Evolutionary conservation across 2,329 filamentous ascomycete genomes (phyloP).

Genomic region (Penicillium sp.): DNA sequence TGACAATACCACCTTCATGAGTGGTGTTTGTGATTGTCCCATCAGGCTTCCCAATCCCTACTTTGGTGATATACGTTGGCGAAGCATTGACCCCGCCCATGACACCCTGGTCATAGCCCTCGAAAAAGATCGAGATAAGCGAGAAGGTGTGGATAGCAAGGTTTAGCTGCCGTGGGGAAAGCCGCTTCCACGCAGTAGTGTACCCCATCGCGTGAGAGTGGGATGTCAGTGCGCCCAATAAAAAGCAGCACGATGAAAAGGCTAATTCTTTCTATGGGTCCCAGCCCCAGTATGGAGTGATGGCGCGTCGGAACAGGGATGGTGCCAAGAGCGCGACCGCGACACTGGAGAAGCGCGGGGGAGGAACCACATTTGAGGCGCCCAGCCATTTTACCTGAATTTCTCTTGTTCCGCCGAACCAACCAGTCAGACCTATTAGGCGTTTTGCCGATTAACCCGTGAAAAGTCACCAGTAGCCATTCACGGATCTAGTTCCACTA

Average conservation of each 20-base stretch:
- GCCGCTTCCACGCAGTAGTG: constrained; percentile 44
- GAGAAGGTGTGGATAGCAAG: constrained; percentile 36
- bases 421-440: constrained; percentile 3
- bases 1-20: constrained; percentile 54
- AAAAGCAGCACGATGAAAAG: not conserved
- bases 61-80: constrained; percentile 37
- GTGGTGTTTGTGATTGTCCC: constrained; percentile 50
- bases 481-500: too few relatives aligned
- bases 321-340: not conserved
- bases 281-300: constrained; percentile 2
- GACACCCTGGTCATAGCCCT: constrained; percentile 57
- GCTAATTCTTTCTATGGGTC: constrained; percentile 16
- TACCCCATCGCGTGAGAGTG: constrained; percentile 35
- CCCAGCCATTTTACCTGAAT: constrained; percentile 17
- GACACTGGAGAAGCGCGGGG: constrained; percentile 7
- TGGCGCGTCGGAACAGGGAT: not conserved
- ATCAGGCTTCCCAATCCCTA: constrained; percentile 48
- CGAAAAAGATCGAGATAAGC: constrained; percentile 37
- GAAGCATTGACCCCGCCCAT: constrained; percentile 52
- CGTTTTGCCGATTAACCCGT: constrained; percentile 20
- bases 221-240: not conserved
- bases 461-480: not conserved
- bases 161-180: constrained; percentile 46
- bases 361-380: constrained; percentile 21
- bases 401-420: not conserved